Evolutionary conservation across 116 monocot species (phyloP), one percentile per base, ranked within the genome.

Genomic region (Cymodocea nodosa): DNA sequence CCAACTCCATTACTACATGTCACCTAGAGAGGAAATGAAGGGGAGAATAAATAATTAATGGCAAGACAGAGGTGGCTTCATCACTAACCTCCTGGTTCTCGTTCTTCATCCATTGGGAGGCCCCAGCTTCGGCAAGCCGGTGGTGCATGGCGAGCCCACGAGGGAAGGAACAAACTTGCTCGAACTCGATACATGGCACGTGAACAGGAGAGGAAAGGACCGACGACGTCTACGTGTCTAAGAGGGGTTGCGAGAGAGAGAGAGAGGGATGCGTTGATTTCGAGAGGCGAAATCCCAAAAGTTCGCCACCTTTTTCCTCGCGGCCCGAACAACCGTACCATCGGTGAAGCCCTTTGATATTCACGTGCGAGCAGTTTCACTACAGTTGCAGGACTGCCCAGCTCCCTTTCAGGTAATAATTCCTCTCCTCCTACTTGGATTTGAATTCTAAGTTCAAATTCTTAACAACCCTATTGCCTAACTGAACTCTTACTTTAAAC

Each of bases 301-400:
- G 54, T 3, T 54, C 18, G n/a, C 15, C 20, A 18, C 54, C 54
- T 35, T 39, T 30, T 12, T 5, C 59, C 23, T 23, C 59, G 8
- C 59, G 5, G 25, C 16, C 2, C 22, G 12, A 59, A 23, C 24
- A 0, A 59, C 59, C 24, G 59, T 59, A 22, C 44, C 3, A 16
- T 13, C 2, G 17, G 14, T 35, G 4, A 37, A 7, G 40, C 1
- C 44, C 52, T 23, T n/a, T 13, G 48, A 20, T 40, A 73, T 44
- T 73, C 73, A 73, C 73, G 66, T 65, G 73, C 23, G 56, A 51
- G 65, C 67, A 74, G 68, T 74, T 53, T 23, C 51, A 0, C 10
- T 13, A 24, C 23, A 23, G 24, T 22, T 2, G 16, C 35, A 18
- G 16, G 20, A 22, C 35, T 60, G 30, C 17, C 24, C 35, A 30